Conservation (phyloP, 2,329 filamentous ascomycete species). For the Dissoconium aciculare region DNA sequence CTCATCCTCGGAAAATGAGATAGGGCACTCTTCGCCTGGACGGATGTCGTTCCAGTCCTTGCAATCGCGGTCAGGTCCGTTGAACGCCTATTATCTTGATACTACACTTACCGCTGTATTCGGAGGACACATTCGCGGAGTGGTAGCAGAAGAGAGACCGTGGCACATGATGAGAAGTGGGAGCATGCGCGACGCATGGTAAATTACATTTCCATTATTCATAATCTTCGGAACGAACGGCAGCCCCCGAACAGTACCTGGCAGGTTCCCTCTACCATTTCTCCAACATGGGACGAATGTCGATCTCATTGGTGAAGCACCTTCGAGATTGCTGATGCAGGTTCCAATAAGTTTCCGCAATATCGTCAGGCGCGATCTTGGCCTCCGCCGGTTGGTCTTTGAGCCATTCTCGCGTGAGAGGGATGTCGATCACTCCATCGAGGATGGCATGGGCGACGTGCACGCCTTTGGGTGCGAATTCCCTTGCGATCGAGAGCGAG, state of each 20-base stretch:
- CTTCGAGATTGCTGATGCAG: conserved; percentile 65
- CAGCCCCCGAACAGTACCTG: too few species aligned
- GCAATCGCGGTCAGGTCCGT: not conserved
- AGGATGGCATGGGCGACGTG: conserved; percentile 62
- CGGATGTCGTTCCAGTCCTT: not conserved
- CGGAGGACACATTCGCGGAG: not conserved
- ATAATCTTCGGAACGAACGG: too few species aligned
- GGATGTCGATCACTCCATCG: conserved; percentile 71
- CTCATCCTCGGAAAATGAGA: not conserved
- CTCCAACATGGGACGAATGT: conserved; percentile 64
- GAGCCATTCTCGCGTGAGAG: conserved; percentile 45
- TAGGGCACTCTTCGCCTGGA: not conserved
- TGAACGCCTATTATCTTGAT: not conserved
- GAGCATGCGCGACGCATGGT: too few species aligned
- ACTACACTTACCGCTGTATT: not conserved
- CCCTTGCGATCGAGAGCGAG: conserved; percentile 58
- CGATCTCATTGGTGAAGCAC: conserved; percentile 65
- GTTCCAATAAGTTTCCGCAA: conserved; percentile 74
- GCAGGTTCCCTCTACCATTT: conserved; percentile 63
- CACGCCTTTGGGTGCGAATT: conserved; percentile 69
- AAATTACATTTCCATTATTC: too few species aligned
- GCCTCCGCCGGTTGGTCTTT: conserved; percentile 40
- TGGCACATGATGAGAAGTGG: too few species aligned
- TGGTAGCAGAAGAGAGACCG: too few species aligned
- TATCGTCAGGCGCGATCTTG: conserved; percentile 64